Conservation (phyloP, 2,329 filamentous ascomycete species). For the Colletotrichum sp. region DNA sequence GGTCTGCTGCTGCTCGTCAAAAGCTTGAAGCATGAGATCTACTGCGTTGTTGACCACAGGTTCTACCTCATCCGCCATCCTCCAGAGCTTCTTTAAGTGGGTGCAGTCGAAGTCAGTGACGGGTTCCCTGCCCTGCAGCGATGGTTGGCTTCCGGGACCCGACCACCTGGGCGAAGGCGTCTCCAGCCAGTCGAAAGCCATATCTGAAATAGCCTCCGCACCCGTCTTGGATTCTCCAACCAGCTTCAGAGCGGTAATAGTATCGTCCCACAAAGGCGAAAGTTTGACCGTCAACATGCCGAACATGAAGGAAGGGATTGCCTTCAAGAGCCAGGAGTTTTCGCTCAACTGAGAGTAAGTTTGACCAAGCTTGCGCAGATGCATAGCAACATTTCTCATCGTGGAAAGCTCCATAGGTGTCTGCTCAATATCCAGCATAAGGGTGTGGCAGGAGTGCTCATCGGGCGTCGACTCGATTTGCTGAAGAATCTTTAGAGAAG, state of each 20-base stretch:
- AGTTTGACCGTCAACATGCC: slow-evolving; percentile 87
- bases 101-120: slow-evolving; percentile 85
- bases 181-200: slow-evolving; percentile 81
- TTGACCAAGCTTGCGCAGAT: slow-evolving; percentile 77
- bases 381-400: slow-evolving; percentile 80
- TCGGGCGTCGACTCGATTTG: slow-evolving; percentile 59
- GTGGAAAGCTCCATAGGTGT: slow-evolving; percentile 80
- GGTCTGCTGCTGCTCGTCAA: slow-evolving; percentile 67
- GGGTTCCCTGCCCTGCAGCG: slow-evolving; percentile 36
- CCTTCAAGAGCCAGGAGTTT: slow-evolving; percentile 69
- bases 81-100: slow-evolving; percentile 68
- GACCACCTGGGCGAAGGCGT: slow-evolving; percentile 61
- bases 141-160: slow-evolving; percentile 39
- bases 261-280: slow-evolving; percentile 86
- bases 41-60: slow-evolving; percentile 57
- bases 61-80: slow-evolving; percentile 56
- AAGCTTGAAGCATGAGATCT: slow-evolving; percentile 65
- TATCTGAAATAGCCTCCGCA: slow-evolving; percentile 73
- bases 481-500: slow-evolving; percentile 75
- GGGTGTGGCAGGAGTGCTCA: slow-evolving; percentile 56
- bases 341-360: slow-evolving; percentile 65
- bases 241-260: slow-evolving; percentile 75
- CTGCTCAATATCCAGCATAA: slow-evolving; percentile 82
- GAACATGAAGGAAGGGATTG: slow-evolving; percentile 84
- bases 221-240: slow-evolving; percentile 74